phyloP scores from a whole-genome alignment of 2,329 filamentous ascomycete species.

The Trichoderma cornu-damae region DNA sequence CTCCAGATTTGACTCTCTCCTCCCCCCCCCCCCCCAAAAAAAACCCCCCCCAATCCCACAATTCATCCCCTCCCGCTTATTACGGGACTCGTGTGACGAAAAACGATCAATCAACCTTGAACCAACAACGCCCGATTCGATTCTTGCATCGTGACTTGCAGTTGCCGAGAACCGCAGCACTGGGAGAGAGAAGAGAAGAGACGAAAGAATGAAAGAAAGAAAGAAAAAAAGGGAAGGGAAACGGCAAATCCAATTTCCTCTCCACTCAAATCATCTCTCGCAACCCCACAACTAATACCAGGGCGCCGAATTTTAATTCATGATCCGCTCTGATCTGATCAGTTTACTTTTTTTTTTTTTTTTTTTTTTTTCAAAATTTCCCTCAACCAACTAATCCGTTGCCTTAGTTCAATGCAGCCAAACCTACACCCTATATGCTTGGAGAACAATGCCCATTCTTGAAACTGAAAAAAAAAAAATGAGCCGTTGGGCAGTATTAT shows the following conservation, averaged over 20 bases:
- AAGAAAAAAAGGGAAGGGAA: too few relatives aligned
- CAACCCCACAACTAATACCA: neutral
- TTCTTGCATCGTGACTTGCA: neutral
- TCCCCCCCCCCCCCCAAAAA: neutral
- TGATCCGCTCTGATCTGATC: neutral
- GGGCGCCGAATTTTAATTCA: too few relatives aligned
- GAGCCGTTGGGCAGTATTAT: neutral
- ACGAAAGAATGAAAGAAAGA: neutral
- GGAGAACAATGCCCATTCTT: neutral
- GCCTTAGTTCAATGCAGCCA: too few relatives aligned
- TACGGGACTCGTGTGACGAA: neutral
- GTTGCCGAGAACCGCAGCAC: neutral
- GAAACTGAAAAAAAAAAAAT: too few relatives aligned
- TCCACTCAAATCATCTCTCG: neutral
- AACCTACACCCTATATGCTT: too few relatives aligned
- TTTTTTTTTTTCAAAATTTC: neutral
- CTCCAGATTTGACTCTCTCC: too few relatives aligned
- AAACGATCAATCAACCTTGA: constrained; percentile 1
- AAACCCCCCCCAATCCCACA: neutral
- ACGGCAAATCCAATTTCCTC: too few relatives aligned
- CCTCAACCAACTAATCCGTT: neutral
- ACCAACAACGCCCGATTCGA: neutral
- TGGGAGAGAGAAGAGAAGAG: too few relatives aligned
- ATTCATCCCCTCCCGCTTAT: neutral
- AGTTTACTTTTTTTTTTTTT: neutral